Base-by-base conservation (phyloP, 1,139 yeast genomes). In the Sugiyamaella castrensis region DNA sequence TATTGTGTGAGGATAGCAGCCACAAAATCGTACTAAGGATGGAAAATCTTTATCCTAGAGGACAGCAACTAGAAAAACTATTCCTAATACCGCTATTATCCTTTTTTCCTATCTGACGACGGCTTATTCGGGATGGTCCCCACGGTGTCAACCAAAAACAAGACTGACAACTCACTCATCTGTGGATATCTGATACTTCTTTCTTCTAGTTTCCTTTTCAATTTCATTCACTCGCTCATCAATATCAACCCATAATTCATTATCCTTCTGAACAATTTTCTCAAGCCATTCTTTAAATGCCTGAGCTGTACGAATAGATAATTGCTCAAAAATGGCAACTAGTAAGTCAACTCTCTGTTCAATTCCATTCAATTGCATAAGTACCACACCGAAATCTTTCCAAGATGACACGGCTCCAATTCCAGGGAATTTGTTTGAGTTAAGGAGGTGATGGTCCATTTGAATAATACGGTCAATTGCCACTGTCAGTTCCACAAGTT, bases 251-350 rank as follows among this genome's bases (percentile, higher is more conserved):
- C 51, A 47, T 11, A 38, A n/a, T 4, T 24, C 37, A 31, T 44
- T 47, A 12, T 47, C 51, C 19, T 33, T 27, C 5, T 44, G 28
- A 7, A 40, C 45, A 8, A 47, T 37, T 24, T 38, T 47, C 12
- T 37, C 31, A 11, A 39, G 35, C 47, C 47, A 47, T 33, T 41
- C 40, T 27, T 42, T 19, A 11, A 37, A 28, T 13, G 34, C 30
- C 33, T 47, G 50, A 11, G 39, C 42, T 12, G 38, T 37, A 11
- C 43, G 43, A 11, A 47, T 29, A n/a, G 46, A 27, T 8, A 47
- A 41, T 30, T 37, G 38, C 24, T 46, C 49, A 16, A 37, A 40
- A 2, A 11, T 30, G 15, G 31, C 37, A 7, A 40, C 19, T 6
- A 40, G 28, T 12, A 26, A 16, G 12, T 27, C 8, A 29, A 46